A percentile compares a stretch with the other conserved stretches of the same genome.
These are phyloP conservation scores for Prillingera fragicola DNA, from an alignment of 1,284 basidiomycete species.

Conservation along the genomic window DNA sequence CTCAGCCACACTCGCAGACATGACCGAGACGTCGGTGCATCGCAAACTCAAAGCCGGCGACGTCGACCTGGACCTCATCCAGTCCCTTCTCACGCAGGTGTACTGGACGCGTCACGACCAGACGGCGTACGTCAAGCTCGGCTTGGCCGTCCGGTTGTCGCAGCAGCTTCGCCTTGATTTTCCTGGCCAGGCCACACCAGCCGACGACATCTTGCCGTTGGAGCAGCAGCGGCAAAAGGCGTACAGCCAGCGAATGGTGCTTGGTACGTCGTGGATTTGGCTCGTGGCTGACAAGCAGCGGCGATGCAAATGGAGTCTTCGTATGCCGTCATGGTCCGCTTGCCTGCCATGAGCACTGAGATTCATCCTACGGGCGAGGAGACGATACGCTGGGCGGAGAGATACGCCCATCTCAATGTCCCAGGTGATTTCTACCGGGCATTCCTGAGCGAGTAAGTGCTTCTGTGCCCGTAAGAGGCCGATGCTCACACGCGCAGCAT, in stretches of 20 bases:
- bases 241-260: constrained; percentile 9
- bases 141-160: constrained; percentile 22
- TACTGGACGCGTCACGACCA: constrained; percentile 17
- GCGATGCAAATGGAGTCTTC: background rate
- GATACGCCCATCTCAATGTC: constrained; percentile 6
- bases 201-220: background rate
- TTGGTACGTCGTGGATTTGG: constrained; percentile 8
- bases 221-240: constrained; percentile 5
- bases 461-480: background rate
- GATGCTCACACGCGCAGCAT: too few relatives aligned
- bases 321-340: constrained; percentile 2
- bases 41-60: constrained; percentile 11
- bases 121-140: constrained; percentile 22
- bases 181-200: background rate
- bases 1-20: constrained; percentile 4
- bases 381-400: constrained; percentile 8
- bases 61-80: constrained; percentile 14
- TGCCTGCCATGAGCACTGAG: background rate
- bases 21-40: constrained; percentile 16
- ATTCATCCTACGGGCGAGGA: background rate
- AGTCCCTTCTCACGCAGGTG: constrained; percentile 13
- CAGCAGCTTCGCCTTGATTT: constrained; percentile 16
- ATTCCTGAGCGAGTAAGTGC: constrained; percentile 6
- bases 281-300: background rate
- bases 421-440: constrained; percentile 7